Conservation (phyloP, 177 flowering plant genomes). For the Vitis hybrid region DNA sequence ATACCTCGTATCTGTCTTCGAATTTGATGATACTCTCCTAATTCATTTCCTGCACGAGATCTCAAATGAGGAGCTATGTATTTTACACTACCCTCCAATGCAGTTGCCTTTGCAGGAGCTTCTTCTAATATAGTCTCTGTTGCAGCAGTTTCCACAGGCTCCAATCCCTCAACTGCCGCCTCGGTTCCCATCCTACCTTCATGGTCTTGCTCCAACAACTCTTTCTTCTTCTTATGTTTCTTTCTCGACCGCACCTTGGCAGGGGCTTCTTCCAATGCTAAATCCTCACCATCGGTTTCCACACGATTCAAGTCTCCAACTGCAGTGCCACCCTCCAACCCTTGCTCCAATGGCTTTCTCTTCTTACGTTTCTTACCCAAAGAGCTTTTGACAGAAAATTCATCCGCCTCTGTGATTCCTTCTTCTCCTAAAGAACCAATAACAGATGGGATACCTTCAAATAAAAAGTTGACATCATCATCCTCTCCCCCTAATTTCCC, state of each 20-base stretch:
- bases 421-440: constrained; percentile 27
- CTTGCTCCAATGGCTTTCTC: constrained; percentile 12
- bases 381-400: constrained; percentile 7
- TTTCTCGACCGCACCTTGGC: too few species aligned
- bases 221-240: too few species aligned
- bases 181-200: neutral
- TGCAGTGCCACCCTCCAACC: constrained; percentile 1
- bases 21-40: constrained; percentile 58
- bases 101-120: constrained; percentile 17
- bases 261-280: constrained; percentile 4
- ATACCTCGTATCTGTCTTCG: constrained; percentile 76
- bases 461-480: constrained; percentile 56
- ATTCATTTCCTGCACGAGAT: constrained; percentile 39
- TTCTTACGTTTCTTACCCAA: constrained; percentile 23
- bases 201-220: too few species aligned
- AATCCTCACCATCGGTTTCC: neutral
- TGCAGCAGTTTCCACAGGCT: constrained; percentile 6
- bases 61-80: constrained; percentile 86
- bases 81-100: constrained; percentile 25
- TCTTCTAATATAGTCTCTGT: constrained; percentile 19
- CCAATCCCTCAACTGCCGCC: constrained; percentile 11
- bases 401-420: constrained; percentile 17
- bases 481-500: constrained; percentile 61
- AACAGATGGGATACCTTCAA: constrained; percentile 49
- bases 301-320: too few species aligned